These are phyloP conservation scores for Knoxdaviesia capensis DNA, from an alignment of 2,329 filamentous ascomycete species.

Conservation along the genomic window DNA sequence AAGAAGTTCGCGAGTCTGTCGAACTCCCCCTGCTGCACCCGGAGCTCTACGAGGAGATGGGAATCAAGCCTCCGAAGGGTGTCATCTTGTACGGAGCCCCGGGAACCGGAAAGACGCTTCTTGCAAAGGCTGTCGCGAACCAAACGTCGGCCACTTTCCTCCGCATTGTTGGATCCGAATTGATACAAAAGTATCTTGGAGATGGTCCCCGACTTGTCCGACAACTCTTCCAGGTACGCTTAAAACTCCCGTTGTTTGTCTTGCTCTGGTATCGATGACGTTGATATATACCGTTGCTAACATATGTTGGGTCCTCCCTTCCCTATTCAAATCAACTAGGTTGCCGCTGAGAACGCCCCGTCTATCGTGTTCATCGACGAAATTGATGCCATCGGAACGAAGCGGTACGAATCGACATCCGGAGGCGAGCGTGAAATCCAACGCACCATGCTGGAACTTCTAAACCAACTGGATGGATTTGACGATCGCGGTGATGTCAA, in stretches of 20 bases:
- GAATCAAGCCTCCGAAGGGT: slow-evolving; percentile 98
- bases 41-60: slow-evolving; percentile 98
- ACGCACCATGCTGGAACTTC: slow-evolving; percentile 92
- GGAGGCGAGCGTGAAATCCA: slow-evolving; percentile 95
- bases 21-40: slow-evolving; percentile 88
- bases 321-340: slow-evolving; percentile 20
- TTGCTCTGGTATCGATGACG: too few species aligned
- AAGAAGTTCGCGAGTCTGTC: slow-evolving; percentile 93
- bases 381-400: slow-evolving; percentile 96
- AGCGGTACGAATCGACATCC: slow-evolving; percentile 93
- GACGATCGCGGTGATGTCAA: slow-evolving; percentile 98
- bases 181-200: slow-evolving; percentile 97
- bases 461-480: slow-evolving; percentile 97
- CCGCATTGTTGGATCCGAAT: slow-evolving; percentile 86
- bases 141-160: slow-evolving; percentile 98
- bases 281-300: slow-evolving; percentile 1
- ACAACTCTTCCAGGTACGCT: slow-evolving; percentile 67
- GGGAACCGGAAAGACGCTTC: slow-evolving; percentile 86
- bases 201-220: slow-evolving; percentile 87
- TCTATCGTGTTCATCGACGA: slow-evolving; percentile 99
- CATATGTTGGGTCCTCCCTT: slow-evolving; percentile 4
- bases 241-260: not conserved
- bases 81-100: slow-evolving; percentile 96
- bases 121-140: slow-evolving; percentile 95
- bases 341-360: slow-evolving; percentile 86